These are phyloP conservation scores for Stephania cephalantha DNA, from an alignment of 164 flowering plant species.

Conservation along the genomic window DNA sequence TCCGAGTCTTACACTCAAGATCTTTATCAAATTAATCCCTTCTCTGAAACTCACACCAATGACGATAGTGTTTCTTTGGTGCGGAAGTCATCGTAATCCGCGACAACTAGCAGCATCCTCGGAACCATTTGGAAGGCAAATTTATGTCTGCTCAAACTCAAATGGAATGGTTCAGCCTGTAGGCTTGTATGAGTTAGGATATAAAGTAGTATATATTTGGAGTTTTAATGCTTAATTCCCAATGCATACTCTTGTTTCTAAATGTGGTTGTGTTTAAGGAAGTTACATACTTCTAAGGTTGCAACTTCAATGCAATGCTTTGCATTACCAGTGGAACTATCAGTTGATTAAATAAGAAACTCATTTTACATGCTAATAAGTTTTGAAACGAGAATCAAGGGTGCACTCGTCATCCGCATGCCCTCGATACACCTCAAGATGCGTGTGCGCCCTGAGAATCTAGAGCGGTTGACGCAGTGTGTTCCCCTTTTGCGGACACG, in stretches of 20 bases:
- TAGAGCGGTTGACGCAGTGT: too few relatives aligned
- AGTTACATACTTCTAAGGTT: background rate
- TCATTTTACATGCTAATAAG: too few relatives aligned
- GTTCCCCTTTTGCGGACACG: too few relatives aligned
- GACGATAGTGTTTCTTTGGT: background rate
- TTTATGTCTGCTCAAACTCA: background rate
- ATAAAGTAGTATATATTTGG: background rate
- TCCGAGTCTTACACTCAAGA: background rate
- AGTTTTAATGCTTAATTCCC: background rate
- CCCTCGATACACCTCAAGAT: too few relatives aligned
- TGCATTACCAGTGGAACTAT: too few relatives aligned
- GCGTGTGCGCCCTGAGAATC: too few relatives aligned
- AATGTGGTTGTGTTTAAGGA: background rate
- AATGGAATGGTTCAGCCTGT: background rate
- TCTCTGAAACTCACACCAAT: background rate
- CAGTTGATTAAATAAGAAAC: too few relatives aligned
- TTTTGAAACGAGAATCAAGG: too few relatives aligned
- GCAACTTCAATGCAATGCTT: too few relatives aligned
- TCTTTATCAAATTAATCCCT: slow-evolving; percentile 13
- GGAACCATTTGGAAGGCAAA: background rate
- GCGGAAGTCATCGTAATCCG: background rate
- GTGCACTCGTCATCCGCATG: too few relatives aligned
- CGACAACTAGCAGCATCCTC: background rate
- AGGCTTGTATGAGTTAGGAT: background rate
- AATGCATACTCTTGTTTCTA: background rate